Base-by-base conservation (phyloP, 805 yeast species). In the Starmerella scarabaei region DNA sequence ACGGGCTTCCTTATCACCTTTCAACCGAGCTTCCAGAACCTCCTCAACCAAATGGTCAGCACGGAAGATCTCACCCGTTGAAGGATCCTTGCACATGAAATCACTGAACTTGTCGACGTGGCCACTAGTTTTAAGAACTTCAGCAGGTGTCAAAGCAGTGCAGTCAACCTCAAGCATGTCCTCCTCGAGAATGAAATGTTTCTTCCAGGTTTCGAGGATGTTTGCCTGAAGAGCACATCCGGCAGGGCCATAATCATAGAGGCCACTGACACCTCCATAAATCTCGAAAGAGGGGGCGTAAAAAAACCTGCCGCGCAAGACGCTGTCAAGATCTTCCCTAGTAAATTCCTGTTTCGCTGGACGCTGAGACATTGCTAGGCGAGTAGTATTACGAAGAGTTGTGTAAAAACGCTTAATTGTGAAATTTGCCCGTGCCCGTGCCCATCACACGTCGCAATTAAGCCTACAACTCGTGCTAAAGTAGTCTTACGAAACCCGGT, bases 81-180 rank as follows among this genome's bases (percentile, higher is more conserved):
- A 82, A 56, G 76, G 68, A 64, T 91, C 99, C 56, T 81, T 77
- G 64, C 95, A 85, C 98, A 91, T 91, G 95, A 94, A 91, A 64
- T 91, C 99, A 51, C 96, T 83, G 60, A 91, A 91, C 69, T 91
- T 91, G 63, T 91, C 99, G 50, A 91, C 98, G 63, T 91, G 99
- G 54, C 99, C 99, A 37, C 97, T 88, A 33, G 98, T 93, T 68
- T 93, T 93, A 61, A 91, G 71, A 27, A 91, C 98, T 62, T 93
- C 98, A 57, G 83, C 77, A 14, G 99, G 99, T 36, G 99, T 91
- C 64, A 91, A 69, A 86, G 91, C 86, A 43, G 98, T 84, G 64
- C 93, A 78, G 68, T 93, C 98, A 47, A 91, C 96, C 66, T 91
- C 99, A 58, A 86, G 72, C 97, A 91, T 91, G 58, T 91, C 97